Evolutionary conservation across 2,329 filamentous ascomycete species (phyloP).

Genomic region (Clonostachys sp.): DNA sequence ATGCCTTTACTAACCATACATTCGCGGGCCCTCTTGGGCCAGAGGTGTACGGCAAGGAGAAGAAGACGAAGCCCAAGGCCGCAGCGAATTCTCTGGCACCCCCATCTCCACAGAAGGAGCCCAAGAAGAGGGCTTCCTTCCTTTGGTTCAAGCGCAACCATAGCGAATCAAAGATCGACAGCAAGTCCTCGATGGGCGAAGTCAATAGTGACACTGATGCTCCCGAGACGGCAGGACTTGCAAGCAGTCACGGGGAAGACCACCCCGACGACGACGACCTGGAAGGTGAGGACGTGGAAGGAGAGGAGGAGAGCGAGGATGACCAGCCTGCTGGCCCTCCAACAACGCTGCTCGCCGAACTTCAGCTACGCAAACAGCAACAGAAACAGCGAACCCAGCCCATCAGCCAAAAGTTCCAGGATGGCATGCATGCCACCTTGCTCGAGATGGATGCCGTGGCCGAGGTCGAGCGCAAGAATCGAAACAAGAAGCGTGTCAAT

Average conservation of each 20-base stretch:
- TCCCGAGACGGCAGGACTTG: slow-evolving; percentile 13
- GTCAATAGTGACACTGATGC: slow-evolving; percentile 15
- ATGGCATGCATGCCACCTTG: slow-evolving; percentile 86
- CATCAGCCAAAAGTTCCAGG: slow-evolving; percentile 55
- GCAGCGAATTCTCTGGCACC: slow-evolving; percentile 15
- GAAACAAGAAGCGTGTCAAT: slow-evolving; percentile 72
- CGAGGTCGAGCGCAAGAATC: slow-evolving; percentile 72
- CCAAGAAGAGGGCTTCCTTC: slow-evolving; percentile 44
- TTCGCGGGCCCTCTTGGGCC: slow-evolving; percentile 72
- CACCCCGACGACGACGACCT: slow-evolving; percentile 27
- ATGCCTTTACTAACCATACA: slow-evolving; percentile 85
- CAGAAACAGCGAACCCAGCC: slow-evolving; percentile 71
- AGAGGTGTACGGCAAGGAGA: slow-evolving; percentile 66
- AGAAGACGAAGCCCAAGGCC: slow-evolving; percentile 38
- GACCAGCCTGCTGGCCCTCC: slow-evolving; percentile 65
- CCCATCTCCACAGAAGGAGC: slow-evolving; percentile 12
- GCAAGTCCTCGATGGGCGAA: slow-evolving; percentile 13
- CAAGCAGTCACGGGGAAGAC: slow-evolving; percentile 10
- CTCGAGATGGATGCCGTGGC: slow-evolving; percentile 87
- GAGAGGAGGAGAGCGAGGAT: slow-evolving; percentile 32
- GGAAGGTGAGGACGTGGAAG: slow-evolving; percentile 29
- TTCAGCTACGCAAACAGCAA: slow-evolving; percentile 86
- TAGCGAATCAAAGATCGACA: slow-evolving; percentile 17
- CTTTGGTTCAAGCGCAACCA: slow-evolving; percentile 37
- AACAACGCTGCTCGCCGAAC: slow-evolving; percentile 86